phyloP scores from a whole-genome alignment of 2,329 filamentous ascomycete species.

The Pseudocercospora vitis region DNA sequence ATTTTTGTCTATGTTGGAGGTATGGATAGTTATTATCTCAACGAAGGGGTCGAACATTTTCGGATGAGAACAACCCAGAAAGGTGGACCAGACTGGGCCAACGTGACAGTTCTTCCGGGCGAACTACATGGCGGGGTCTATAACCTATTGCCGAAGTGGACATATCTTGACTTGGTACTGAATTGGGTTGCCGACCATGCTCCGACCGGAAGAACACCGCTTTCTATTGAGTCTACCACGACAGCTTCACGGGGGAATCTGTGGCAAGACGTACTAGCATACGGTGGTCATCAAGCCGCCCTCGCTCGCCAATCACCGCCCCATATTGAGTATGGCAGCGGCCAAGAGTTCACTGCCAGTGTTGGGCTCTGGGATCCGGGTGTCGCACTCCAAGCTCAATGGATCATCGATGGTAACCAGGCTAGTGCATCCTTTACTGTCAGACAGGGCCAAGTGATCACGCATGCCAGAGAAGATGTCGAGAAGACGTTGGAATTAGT shows the following conservation, averaged over 20 bases:
- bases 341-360: conserved; percentile 5
- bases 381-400: conserved; percentile 38
- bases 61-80: conserved; percentile 36
- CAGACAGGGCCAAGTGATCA: not conserved
- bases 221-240: conserved; percentile 27
- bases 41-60: conserved; percentile 40
- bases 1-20: conserved; percentile 41
- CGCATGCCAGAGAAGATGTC: not conserved
- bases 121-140: conserved; percentile 40
- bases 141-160: conserved; percentile 34
- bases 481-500: not conserved
- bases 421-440: not conserved
- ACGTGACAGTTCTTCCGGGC: conserved; percentile 38
- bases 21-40: conserved; percentile 40
- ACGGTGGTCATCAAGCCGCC: conserved; percentile 39
- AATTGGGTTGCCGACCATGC: conserved; percentile 37
- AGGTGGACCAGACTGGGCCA: conserved; percentile 41
- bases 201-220: conserved; percentile 35
- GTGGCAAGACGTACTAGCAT: conserved; percentile 38
- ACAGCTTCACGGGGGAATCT: conserved; percentile 35
- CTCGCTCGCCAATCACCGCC: conserved; percentile 37
- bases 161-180: conserved; percentile 38
- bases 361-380: conserved; percentile 43
- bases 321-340: not conserved
- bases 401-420: conserved; percentile 35